Percentiles rank a stretch among this genome's conserved stretches.
These are phyloP conservation scores for Monilinia aucupariae DNA, from an alignment of 2,329 filamentous ascomycete species.

Conservation along the genomic window DNA sequence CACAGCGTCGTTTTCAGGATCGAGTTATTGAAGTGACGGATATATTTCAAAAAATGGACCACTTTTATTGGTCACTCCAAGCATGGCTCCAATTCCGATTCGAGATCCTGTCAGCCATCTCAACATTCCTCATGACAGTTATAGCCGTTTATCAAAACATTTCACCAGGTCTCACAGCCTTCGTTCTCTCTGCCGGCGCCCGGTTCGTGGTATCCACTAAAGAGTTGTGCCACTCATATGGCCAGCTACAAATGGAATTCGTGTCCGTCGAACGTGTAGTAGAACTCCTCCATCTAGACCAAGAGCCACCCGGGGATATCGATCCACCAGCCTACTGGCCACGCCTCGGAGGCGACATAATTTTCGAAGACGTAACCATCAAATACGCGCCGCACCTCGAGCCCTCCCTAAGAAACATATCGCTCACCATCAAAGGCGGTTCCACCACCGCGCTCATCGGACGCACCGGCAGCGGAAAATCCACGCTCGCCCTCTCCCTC, in stretches of 20 bases:
- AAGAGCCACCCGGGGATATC: conserved; percentile 63
- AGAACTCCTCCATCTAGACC: conserved; percentile 71
- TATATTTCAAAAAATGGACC: conserved; percentile 88
- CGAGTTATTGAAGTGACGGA: conserved; percentile 77
- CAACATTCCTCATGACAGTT: conserved; percentile 67
- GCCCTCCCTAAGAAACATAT: conserved; percentile 62
- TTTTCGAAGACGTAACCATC: conserved; percentile 72
- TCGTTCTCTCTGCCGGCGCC: conserved; percentile 69
- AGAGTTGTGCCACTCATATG: conserved; percentile 71
- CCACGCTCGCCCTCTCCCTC: conserved; percentile 61
- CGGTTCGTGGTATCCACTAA: conserved; percentile 68
- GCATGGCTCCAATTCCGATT: conserved; percentile 81
- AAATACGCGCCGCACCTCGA: conserved; percentile 75
- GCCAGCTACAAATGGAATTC: conserved; percentile 84
- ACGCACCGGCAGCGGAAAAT: conserved; percentile 78
- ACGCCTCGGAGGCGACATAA: conserved; percentile 61
- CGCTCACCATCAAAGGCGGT: conserved; percentile 70
- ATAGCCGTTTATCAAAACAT: conserved; percentile 71
- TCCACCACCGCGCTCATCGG: conserved; percentile 76
- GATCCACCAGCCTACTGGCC: conserved; percentile 75
- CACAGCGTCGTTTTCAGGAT: conserved; percentile 72
- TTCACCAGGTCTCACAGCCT: conserved; percentile 73
- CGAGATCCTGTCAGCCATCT: conserved; percentile 63
- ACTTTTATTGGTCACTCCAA: conserved; percentile 90
- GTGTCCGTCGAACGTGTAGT: conserved; percentile 84